phyloP scores from a whole-genome alignment of 2,329 filamentous ascomycete species.

The Trichoderma sp. region DNA sequence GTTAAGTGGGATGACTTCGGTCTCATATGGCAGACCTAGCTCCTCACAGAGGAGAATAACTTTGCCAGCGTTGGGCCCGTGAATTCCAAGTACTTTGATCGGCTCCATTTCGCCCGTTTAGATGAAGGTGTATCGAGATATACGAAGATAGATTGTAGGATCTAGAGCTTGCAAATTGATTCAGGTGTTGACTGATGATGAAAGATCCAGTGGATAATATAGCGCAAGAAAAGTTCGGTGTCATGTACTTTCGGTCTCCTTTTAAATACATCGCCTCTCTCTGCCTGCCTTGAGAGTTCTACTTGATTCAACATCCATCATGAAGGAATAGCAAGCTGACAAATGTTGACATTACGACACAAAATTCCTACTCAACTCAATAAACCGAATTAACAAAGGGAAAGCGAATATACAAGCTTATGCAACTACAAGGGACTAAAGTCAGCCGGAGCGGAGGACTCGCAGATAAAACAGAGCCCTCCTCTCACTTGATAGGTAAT shows the following conservation, averaged over 20 bases:
- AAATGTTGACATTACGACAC: background rate
- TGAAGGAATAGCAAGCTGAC: background rate
- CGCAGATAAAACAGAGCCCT: background rate
- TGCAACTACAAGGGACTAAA: background rate
- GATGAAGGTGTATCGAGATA: background rate
- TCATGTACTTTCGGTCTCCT: background rate
- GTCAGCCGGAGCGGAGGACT: conserved; percentile 10
- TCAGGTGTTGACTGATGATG: background rate
- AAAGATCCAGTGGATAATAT: background rate
- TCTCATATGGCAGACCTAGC: conserved; percentile 36
- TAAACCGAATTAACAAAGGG: background rate
- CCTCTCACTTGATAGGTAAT: background rate
- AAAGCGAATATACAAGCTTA: background rate
- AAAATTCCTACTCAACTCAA: background rate
- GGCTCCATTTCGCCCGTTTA: background rate
- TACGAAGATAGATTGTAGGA: background rate
- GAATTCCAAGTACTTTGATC: background rate
- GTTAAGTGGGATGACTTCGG: conserved; percentile 26
- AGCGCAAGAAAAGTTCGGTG: background rate
- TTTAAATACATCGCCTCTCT: background rate
- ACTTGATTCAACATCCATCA: background rate
- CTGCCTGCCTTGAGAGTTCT: background rate
- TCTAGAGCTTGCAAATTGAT: background rate
- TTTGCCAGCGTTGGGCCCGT: conserved; percentile 34
- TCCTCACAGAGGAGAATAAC: conserved; percentile 38